Evolutionary conservation across 768 basidiomycete genomes (phyloP), one percentile per base, ranked within the genome.

Genomic region (Boletus subcaerulescens): DNA sequence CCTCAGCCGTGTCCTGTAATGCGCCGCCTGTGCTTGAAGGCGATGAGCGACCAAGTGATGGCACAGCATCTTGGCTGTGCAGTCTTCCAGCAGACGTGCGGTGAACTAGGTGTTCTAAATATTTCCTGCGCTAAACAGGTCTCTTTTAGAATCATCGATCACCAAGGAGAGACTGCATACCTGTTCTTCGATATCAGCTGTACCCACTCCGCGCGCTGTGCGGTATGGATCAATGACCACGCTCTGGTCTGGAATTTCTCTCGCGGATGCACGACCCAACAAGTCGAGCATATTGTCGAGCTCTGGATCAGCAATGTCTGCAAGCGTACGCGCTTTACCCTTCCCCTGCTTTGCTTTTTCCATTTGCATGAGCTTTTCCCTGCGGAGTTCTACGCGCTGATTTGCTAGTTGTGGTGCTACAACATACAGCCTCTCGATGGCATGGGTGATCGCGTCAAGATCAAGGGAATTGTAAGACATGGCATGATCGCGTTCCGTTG

Each of bases 351-450:
- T 50, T 5, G 89, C 91, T 42, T 80, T 79, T 70, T 91, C 89
- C 75, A 93, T 81, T 70, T 92, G 80, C 13, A 80, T 80, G 14
- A 86, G 62, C 65, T 91, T 89, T 24, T 82, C 74, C 6, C 78
- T 79, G 63, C 87, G 86, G 43, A 96, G 81, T 68, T 95, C 94
- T n/a, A 91, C 93, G 1, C 97, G 84, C 70, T 99, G 96, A 66
- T 95, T 88, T 55, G 88, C 83, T 40, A 98, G 71, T 68, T 96
- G 94, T 1, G 96, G 95, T 0, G 93, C 85, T 31, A 87, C 89
- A 9, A 81, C 70, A 69, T 97, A 92, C 12, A 98, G 74, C 36
- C 93, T 78, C 67, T 96, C 94, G 62, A 99, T 95, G 31, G 97
- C 94, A 68, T 82, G 80, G 0, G 91, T 83, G 43, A 98, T 85